Evolutionary conservation across 139 green algal species (phyloP), one percentile per base, ranked within the genome.

Genomic region (Spirogloea muscicola): DNA sequence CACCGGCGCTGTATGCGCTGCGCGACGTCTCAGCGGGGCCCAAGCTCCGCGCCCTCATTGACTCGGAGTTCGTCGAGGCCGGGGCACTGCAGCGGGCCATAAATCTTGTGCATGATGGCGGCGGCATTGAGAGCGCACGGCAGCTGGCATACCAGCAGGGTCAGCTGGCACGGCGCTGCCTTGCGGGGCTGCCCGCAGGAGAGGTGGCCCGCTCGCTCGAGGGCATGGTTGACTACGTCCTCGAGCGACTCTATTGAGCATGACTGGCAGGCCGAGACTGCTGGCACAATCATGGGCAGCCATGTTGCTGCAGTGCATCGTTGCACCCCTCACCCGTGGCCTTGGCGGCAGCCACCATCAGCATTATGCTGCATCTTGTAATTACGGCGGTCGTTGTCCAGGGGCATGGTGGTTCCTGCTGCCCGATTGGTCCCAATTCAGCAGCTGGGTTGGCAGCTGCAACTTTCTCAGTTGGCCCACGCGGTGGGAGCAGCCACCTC

Each of bases 211-310:
- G 82, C 29, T 94, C 88, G 3, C 77, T 99, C 79, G 71, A 90
- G 66, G 65, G 87, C 25, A 96, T 98, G 93, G 90, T 98, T 0
- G 89, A 94, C 37, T 96, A 97, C 60, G 91, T 98, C 21, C 83
- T 99, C 55, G 87, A 97, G 36, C 75, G 94, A 7, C 82, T 98
- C 16, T 92, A 94, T 71, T 98, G 39, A 85, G 42, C 21, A 55
- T 31, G 21, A 55, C 21, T 21, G 21, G 21, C 21, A 55, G 21
- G 21, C 46, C 21, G 46, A 21, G 21, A 21, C 21, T 55, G 21
- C 21, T 55, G 21, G 21, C 46, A 55, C 21, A 55, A 55, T 21
- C 21, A n/a, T n/a, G n/a, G n/a, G n/a, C n/a, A n/a, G n/a, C n/a
- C n/a, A n/a, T n/a, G n/a, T n/a, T n/a, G n/a, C n/a, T n/a, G n/a